Conservation (phyloP, 1,284 basidiomycete species). For the Moesziomyces globuligerus region DNA sequence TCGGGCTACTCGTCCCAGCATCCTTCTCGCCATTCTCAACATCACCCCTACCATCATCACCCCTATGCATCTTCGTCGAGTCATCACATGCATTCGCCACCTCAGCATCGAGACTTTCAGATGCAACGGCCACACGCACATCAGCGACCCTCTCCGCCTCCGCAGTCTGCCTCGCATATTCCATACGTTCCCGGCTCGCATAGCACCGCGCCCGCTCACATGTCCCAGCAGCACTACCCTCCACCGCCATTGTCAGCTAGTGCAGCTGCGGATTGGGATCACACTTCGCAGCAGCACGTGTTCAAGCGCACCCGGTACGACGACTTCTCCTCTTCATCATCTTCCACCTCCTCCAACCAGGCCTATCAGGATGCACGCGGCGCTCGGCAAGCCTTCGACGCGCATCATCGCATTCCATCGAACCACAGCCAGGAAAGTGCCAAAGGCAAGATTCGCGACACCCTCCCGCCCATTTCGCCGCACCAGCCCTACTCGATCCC, state of each 20-base stretch:
- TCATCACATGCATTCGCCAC: slow-evolving; percentile 4
- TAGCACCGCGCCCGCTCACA: slow-evolving; percentile 1
- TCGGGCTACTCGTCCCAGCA: slow-evolving; percentile 25
- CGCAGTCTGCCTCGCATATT: slow-evolving; percentile 3
- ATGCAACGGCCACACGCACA: slow-evolving; percentile 7
- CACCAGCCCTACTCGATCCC: slow-evolving; percentile 21
- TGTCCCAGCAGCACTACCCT: slow-evolving; percentile 20
- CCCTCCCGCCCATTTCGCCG: slow-evolving; percentile 28
- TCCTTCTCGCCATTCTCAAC: slow-evolving; percentile 9
- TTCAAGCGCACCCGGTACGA: slow-evolving; percentile 39
- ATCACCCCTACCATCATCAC: slow-evolving; percentile 30
- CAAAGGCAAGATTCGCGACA: slow-evolving; percentile 26
- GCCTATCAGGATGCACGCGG: slow-evolving; percentile 23
- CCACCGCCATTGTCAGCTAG: slow-evolving; percentile 28
- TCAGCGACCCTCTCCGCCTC: slow-evolving; percentile 12
- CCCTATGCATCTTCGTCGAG: slow-evolving; percentile 17
- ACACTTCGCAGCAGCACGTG: slow-evolving; percentile 36
- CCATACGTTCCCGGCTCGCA: slow-evolving; percentile 8
- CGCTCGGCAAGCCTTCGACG: slow-evolving; percentile 17
- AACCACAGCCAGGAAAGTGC: slow-evolving; percentile 34
- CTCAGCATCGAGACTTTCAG: slow-evolving; percentile 24
- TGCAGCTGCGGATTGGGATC: slow-evolving; percentile 42
- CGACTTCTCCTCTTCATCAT: slow-evolving; percentile 20
- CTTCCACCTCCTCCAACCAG: slow-evolving; percentile 17
- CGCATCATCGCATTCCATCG: slow-evolving; percentile 36